Evolutionary conservation across 2,329 filamentous ascomycete species (phyloP).

Genomic region (Aureobasidium sp.): DNA sequence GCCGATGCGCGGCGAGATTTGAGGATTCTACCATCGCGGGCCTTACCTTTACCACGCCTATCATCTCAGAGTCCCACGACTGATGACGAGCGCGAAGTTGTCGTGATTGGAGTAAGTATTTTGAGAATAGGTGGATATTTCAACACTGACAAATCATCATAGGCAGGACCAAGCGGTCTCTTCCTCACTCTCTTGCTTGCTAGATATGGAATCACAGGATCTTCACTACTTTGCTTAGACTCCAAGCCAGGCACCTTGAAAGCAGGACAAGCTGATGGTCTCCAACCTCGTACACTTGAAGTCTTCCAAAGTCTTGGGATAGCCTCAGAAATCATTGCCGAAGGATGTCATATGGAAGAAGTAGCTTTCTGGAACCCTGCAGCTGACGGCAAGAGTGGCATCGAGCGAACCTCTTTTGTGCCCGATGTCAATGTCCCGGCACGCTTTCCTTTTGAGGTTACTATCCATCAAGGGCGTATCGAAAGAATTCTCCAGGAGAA

Average conservation of each 20-base stretch:
- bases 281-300: constrained; percentile 61
- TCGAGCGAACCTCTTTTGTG: constrained; percentile 11
- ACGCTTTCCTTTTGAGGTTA: constrained; percentile 35
- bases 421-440: constrained; percentile 13
- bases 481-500: constrained; percentile 44
- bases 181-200: constrained; percentile 13
- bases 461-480: constrained; percentile 63
- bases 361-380: constrained; percentile 56
- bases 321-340: constrained; percentile 56
- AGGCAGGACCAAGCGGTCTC: constrained; percentile 14
- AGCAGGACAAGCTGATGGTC: constrained; percentile 44
- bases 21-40: constrained; percentile 12
- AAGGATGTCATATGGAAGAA: constrained; percentile 63
- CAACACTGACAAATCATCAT: background rate
- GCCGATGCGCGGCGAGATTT: background rate
- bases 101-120: constrained; percentile 7
- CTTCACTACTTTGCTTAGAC: constrained; percentile 19
- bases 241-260: constrained; percentile 26
- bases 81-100: constrained; percentile 5
- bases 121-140: background rate
- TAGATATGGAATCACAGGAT: constrained; percentile 13
- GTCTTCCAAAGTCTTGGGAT: constrained; percentile 69
- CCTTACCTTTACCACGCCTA: constrained; percentile 4
- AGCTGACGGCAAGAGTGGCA: constrained; percentile 43
- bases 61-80: background rate